Percentiles rank a stretch among this genome's conserved stretches.
phyloP scores from a whole-genome alignment of 176 grass and related monocot species.

The Alloteropsis semialata region DNA sequence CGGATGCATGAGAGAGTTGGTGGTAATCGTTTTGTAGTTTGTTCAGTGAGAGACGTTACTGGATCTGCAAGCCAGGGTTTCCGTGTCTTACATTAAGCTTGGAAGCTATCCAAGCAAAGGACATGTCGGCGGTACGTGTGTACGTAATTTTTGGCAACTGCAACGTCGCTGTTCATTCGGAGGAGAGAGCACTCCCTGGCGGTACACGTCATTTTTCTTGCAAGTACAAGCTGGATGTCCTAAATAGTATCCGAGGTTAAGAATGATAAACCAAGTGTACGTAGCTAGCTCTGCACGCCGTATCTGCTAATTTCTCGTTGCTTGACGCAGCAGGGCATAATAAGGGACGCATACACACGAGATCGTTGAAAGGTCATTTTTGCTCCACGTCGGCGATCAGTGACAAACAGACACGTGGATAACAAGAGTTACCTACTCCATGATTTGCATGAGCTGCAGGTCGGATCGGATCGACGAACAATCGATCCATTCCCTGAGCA shows the following conservation, averaged over 20 bases:
- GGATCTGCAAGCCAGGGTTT: slow-evolving; percentile 15
- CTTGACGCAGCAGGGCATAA: too few species aligned
- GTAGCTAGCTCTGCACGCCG: background rate
- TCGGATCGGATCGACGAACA: background rate
- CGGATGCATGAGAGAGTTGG: background rate
- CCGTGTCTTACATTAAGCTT: background rate
- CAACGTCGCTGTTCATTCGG: background rate
- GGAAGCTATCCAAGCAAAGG: slow-evolving; percentile 23
- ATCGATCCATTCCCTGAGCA: background rate
- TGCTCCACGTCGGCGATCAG: background rate
- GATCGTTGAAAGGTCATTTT: background rate
- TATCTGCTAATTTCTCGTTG: background rate
- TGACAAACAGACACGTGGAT: background rate
- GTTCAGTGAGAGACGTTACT: slow-evolving; percentile 22
- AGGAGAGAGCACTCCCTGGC: background rate
- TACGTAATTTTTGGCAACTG: slow-evolving; percentile 2
- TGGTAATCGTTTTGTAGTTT: background rate
- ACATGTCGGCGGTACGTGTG: slow-evolving; percentile 22
- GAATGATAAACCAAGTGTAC: background rate
- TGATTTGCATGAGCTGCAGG: background rate
- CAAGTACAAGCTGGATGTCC: background rate
- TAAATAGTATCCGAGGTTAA: background rate
- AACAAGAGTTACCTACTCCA: too few species aligned
- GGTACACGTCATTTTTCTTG: background rate
- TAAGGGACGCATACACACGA: background rate